Percentiles rank a stretch among this genome's conserved stretches.
These are phyloP conservation scores for Cercophora samala DNA, from an alignment of 495 filamentous ascomycete genomes.

Conservation along the genomic window DNA sequence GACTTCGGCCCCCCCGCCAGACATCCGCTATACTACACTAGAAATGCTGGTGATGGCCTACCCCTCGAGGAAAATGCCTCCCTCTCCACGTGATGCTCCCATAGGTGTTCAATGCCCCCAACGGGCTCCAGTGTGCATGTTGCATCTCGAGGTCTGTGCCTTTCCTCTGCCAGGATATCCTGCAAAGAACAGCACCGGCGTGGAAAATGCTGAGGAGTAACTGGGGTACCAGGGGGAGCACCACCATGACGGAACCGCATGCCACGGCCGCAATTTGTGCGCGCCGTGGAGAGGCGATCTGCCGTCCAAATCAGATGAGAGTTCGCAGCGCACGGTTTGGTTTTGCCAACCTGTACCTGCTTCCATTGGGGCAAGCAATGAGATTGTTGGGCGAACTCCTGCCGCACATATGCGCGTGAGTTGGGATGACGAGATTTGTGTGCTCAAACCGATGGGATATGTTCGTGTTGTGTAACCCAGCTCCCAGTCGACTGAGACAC, in stretches of 20 bases:
- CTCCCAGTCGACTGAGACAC: neutral
- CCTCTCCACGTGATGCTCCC: neutral
- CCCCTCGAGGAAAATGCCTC: neutral
- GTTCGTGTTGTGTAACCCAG: slow-evolving; percentile 5
- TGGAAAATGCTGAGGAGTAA: slow-evolving; percentile 1
- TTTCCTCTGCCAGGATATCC: neutral
- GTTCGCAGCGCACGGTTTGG: neutral
- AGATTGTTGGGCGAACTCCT: neutral
- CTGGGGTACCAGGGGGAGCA: slow-evolving; percentile 12
- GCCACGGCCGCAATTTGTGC: slow-evolving; percentile 12
- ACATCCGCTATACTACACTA: neutral
- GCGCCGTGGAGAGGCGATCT: slow-evolving; percentile 7
- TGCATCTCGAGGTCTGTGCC: neutral
- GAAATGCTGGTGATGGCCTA: neutral
- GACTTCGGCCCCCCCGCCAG: neutral
- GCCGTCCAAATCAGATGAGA: neutral
- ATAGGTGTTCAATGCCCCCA: neutral
- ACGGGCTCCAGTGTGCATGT: no score
- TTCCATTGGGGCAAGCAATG: neutral
- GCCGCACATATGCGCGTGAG: slow-evolving; percentile 17
- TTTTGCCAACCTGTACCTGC: neutral
- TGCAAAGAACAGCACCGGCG: neutral
- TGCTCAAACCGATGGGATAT: neutral
- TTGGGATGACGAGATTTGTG: slow-evolving; percentile 15
- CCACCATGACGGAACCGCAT: slow-evolving; percentile 7